phyloP scores from a whole-genome alignment of 164 flowering plant species.

The Protea cynaroides region DNA sequence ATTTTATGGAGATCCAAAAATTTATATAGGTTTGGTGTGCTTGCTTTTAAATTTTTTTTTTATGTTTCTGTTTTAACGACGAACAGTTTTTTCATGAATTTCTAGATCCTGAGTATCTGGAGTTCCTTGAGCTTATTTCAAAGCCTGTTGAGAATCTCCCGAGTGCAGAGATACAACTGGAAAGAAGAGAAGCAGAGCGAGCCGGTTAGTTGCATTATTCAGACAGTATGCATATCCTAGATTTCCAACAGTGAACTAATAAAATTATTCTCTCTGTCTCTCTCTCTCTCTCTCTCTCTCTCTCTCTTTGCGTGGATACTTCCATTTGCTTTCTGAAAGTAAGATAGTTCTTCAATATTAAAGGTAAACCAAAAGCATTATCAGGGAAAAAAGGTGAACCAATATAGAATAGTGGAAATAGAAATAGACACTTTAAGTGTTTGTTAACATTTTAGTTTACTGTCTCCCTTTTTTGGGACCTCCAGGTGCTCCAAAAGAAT shows the following conservation, averaged over 20 bases:
- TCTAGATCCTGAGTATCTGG: constrained; percentile 84
- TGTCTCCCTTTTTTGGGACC: constrained; percentile 1
- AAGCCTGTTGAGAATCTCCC: constrained; percentile 96
- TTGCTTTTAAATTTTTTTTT: constrained; percentile 1
- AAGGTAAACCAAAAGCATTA: not conserved
- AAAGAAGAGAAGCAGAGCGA: constrained; percentile 82
- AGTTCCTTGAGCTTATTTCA: constrained; percentile 72
- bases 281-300: no score
- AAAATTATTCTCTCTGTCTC: no score
- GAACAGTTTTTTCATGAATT: constrained; percentile 24
- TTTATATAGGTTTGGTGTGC: not conserved
- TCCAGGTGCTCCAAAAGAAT: constrained; percentile 64
- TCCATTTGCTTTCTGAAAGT: no score
- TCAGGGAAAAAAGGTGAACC: not conserved
- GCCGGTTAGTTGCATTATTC: constrained; percentile 47
- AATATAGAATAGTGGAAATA: not conserved
- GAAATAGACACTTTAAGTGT: not conserved
- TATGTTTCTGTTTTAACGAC: constrained; percentile 13
- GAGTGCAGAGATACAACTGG: constrained; percentile 90
- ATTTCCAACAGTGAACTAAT: not conserved
- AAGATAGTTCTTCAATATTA: no score
- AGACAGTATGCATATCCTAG: not conserved
- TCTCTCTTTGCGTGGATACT: no score
- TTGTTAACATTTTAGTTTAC: not conserved
- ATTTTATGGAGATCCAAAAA: not conserved